phyloP scores from a whole-genome alignment of 2,329 filamentous ascomycete species.

The Microdochium nivale region DNA sequence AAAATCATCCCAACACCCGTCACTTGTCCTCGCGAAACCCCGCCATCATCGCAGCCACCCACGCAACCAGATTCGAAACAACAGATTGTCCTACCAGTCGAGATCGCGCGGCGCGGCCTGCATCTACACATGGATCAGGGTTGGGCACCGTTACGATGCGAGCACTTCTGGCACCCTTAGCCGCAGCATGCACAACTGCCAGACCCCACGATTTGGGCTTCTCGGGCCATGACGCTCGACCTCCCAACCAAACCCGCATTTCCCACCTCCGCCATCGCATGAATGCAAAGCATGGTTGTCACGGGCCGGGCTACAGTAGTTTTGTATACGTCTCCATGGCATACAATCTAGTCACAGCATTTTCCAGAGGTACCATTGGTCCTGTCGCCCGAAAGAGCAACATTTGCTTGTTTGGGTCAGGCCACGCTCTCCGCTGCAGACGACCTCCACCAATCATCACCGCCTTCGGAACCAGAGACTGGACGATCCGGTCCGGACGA shows the following conservation, averaged over 20 bases:
- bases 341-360: too few species aligned
- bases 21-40: neutral
- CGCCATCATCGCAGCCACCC: neutral
- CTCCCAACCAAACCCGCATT: too few species aligned
- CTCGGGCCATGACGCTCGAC: neutral
- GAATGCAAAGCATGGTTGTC: too few species aligned
- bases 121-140: neutral
- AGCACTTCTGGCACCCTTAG: neutral
- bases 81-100: too few species aligned
- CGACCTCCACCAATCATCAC: too few species aligned
- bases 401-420: too few species aligned
- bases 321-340: too few species aligned
- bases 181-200: neutral
- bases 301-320: too few species aligned
- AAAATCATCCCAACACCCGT: neutral
- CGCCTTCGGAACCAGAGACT: neutral
- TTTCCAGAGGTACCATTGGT: too few species aligned
- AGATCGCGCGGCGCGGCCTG: neutral
- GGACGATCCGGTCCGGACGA: neutral
- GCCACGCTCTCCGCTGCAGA: too few species aligned
- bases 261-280: too few species aligned
- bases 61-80: neutral
- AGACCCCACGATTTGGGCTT: neutral
- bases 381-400: too few species aligned
- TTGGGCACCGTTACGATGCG: neutral